A percentile compares a stretch with the other conserved stretches of the same genome.
phyloP scores from a whole-genome alignment of 305 asterid species.

The Fraxinus velutina region DNA sequence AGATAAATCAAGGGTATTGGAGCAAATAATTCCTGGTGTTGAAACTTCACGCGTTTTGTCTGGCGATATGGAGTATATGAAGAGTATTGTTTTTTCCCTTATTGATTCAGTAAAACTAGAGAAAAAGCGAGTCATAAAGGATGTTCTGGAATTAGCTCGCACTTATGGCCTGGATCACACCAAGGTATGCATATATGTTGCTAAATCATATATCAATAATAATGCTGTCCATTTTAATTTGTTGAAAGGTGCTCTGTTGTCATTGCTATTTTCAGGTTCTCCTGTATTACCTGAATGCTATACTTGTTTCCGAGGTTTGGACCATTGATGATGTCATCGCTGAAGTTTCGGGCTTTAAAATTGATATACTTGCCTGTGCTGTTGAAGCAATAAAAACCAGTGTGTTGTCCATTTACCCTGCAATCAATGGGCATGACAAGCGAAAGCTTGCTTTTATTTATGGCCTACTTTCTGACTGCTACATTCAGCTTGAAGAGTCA shows the following conservation, averaged over 20 bases:
- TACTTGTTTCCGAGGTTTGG: constrained; percentile 78
- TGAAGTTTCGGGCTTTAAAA: constrained; percentile 59
- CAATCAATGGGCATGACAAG: constrained; percentile 76
- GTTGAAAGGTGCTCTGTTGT: constrained; percentile 19
- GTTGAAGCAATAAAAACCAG: constrained; percentile 58
- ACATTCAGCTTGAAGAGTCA: constrained; percentile 43
- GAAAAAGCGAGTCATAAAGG: constrained; percentile 70
- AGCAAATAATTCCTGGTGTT: constrained; percentile 87
- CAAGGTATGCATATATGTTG: constrained; percentile 52
- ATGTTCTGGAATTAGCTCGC: constrained; percentile 54
- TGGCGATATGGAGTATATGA: constrained; percentile 72
- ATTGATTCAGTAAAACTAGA: constrained; percentile 68
- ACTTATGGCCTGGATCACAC: constrained; percentile 65
- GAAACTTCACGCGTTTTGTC: constrained; percentile 79
- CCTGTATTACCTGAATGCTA: constrained; percentile 59
- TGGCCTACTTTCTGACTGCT: constrained; percentile 76
- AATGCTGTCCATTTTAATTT: constrained; percentile 13
- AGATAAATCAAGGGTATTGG: constrained; percentile 80
- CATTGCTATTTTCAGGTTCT: constrained; percentile 57
- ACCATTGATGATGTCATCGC: constrained; percentile 56
- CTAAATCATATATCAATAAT: constrained; percentile 18
- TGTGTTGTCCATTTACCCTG: constrained; percentile 58
- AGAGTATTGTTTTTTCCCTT: constrained; percentile 61
- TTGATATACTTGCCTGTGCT: constrained; percentile 58
- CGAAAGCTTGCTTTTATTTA: constrained; percentile 74